phyloP scores from a whole-genome alignment of 2,329 filamentous ascomycete species.

The Metarhizium anisopliae region DNA sequence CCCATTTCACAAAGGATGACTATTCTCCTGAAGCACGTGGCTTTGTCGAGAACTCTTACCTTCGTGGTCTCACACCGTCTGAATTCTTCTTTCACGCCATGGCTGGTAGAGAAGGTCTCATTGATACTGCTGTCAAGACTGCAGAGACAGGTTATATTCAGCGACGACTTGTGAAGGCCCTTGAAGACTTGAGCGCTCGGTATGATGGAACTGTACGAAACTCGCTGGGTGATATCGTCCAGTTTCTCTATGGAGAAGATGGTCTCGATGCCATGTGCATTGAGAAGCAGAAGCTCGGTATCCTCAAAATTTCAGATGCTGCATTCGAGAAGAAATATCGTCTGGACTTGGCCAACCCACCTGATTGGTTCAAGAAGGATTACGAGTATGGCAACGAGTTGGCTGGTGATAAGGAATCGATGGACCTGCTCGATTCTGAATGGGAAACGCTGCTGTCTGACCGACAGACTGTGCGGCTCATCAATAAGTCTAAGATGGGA shows the following conservation, averaged over 20 bases:
- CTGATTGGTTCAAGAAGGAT: constrained; percentile 51
- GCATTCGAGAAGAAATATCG: constrained; percentile 76
- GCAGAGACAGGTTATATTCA: constrained; percentile 99
- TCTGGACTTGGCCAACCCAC: constrained; percentile 56
- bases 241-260: constrained; percentile 97
- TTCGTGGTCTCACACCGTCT: constrained; percentile 86
- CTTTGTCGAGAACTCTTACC: constrained; percentile 97
- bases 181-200: constrained; percentile 95
- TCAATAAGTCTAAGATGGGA: constrained; percentile 60
- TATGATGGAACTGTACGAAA: constrained; percentile 97
- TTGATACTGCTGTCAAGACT: constrained; percentile 98
- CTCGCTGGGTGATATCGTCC: constrained; percentile 89
- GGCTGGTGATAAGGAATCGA: constrained; percentile 76
- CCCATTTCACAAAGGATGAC: constrained; percentile 98
- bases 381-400: constrained; percentile 78
- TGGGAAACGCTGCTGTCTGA: constrained; percentile 72
- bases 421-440: constrained; percentile 79
- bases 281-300: constrained; percentile 84
- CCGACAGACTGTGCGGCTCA: constrained; percentile 62
- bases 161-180: constrained; percentile 91
- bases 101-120: constrained; percentile 99
- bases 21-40: constrained; percentile 95
- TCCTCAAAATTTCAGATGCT: constrained; percentile 68
- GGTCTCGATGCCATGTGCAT: constrained; percentile 90
- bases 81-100: constrained; percentile 99